A percentile compares a stretch with the other conserved stretches of the same genome.
Conservation (phyloP, 2,329 filamentous ascomycete genomes). For the Epichloe coenophiala region DNA sequence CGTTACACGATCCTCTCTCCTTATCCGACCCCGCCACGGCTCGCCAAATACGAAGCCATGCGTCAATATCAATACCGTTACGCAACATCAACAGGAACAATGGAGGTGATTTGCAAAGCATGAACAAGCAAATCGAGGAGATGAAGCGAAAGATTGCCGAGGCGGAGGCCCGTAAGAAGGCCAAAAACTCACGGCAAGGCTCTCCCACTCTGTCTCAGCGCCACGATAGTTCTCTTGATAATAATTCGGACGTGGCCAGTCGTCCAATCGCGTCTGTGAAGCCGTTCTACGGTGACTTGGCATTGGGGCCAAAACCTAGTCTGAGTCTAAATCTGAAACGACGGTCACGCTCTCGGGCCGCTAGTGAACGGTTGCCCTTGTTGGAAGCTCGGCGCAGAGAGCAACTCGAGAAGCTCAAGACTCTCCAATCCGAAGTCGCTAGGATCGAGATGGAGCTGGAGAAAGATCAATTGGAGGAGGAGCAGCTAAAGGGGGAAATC, state of each 20-base stretch:
- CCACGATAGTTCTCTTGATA: slow-evolving; percentile 13
- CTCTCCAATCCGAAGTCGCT: slow-evolving; percentile 32
- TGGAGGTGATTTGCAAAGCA: slow-evolving; percentile 30
- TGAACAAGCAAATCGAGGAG: slow-evolving; percentile 45
- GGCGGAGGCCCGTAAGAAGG: slow-evolving; percentile 41
- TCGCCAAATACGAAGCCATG: slow-evolving; percentile 28
- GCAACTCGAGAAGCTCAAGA: slow-evolving; percentile 32
- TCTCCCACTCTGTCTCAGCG: slow-evolving; percentile 18
- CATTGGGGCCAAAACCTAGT: not conserved
- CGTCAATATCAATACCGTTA: slow-evolving; percentile 24
- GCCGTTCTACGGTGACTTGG: not conserved
- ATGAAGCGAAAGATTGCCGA: slow-evolving; percentile 47
- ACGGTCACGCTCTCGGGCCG: slow-evolving; percentile 18
- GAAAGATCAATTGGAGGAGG: slow-evolving; percentile 21
- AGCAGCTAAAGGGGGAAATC: slow-evolving; percentile 18
- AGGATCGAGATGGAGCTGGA: slow-evolving; percentile 35
- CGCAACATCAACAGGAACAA: slow-evolving; percentile 20
- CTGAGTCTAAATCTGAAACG: slow-evolving; percentile 4
- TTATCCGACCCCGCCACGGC: slow-evolving; percentile 25
- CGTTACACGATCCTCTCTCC: slow-evolving; percentile 32
- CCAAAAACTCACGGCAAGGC: slow-evolving; percentile 19
- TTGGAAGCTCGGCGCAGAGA: slow-evolving; percentile 22
- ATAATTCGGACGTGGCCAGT: slow-evolving; percentile 10
- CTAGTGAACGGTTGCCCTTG: slow-evolving; percentile 23
- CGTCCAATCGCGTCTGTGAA: not conserved